phyloP scores from a whole-genome alignment of 768 basidiomycete species.

The Kwoniella pini region DNA sequence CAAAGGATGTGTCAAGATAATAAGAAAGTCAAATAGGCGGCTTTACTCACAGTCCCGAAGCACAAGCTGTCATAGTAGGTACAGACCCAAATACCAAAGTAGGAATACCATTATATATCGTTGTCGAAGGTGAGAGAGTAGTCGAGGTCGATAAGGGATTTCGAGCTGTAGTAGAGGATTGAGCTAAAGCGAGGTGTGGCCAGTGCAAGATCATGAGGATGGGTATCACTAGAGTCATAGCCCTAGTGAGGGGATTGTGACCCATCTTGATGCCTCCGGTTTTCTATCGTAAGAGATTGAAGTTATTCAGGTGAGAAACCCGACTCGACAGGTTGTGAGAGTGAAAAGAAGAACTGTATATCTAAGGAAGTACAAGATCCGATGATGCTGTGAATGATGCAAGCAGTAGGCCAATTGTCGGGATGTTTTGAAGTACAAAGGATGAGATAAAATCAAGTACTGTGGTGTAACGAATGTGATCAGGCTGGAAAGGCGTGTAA shows the following conservation, averaged over 20 bases:
- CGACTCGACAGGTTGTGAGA: no score
- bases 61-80: constrained; percentile 18
- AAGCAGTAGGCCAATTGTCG: background rate
- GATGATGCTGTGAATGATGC: background rate
- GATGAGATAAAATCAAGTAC: background rate
- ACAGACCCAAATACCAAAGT: constrained; percentile 13
- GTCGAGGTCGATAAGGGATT: background rate
- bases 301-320: no score
- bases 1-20: no score
- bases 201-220: background rate
- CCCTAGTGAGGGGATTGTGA: background rate
- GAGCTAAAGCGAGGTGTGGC: constrained; percentile 1
- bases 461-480: background rate
- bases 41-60: background rate
- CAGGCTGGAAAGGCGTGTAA: no score
- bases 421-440: background rate
- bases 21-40: no score
- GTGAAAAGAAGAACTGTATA: background rate
- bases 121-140: constrained; percentile 2
- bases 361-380: background rate
- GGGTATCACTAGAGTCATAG: background rate
- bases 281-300: no score
- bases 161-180: background rate
- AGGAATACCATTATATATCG: constrained; percentile 13
- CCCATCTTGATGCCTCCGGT: no score